Evolutionary conservation across 106 monocot species (phyloP), one percentile per base, ranked within the genome.

Genomic region (Amphibolis antarctica): DNA sequence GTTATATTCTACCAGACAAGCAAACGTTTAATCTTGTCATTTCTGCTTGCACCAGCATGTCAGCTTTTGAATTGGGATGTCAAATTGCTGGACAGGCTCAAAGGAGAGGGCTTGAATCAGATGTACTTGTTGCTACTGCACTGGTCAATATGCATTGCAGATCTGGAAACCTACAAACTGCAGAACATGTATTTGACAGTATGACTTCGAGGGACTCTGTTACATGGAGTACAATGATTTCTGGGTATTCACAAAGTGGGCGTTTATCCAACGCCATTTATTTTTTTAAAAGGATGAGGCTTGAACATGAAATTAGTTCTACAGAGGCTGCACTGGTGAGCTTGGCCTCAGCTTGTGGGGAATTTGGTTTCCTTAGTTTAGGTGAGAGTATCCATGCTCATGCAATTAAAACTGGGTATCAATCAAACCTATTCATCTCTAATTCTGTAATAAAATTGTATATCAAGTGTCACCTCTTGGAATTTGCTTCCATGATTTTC

Each of bases 361-460:
- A 64, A 28, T 54, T 66, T 27, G 62, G 56, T 43, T 56, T 57
- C 13, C 10, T 74, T 44, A 23, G 26, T 10, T 28, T 46, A 44
- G 86, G 83, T 3, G 59, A 79, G 42, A 14, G 22, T 14, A 18
- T 84, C 1, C 79, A 83, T 60, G 81, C 75, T 7, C 55, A 63
- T 61, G 69, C 66, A 0, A 55, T 75, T 12, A 73, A 63, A 58
- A 44, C 44, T 26, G 91, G 91, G 12, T 83, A 78, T 45, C 70
- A 67, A 18, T 27, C 29, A 12, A 74, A 66, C 60, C 18, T 67
- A 42, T 58, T 74, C 47, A 66, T 83, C 45, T 69, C 19, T 23
- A 92, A 92, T 77, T 76, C 81, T 50, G 55, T 92, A n/a, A 62
- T 86, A 48, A 80, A 76, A 46, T 76, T 86, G 83, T 86, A 90